Percentiles rank a stretch among this genome's conserved stretches.
phyloP scores from a whole-genome alignment of 495 filamentous ascomycete genomes.

The Penicillium flavigenum region DNA sequence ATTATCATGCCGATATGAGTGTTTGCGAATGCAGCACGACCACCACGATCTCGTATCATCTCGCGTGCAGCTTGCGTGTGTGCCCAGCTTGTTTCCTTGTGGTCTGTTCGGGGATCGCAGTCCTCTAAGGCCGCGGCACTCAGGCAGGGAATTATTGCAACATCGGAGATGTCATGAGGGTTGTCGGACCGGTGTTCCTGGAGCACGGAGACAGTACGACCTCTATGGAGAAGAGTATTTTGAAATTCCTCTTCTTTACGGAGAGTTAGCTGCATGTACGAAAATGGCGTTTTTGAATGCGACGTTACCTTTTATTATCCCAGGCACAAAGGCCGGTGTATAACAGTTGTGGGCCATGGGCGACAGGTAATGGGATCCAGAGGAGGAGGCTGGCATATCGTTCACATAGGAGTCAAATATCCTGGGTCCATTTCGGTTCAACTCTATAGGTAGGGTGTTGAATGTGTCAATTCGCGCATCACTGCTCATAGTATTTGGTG shows the following conservation, averaged over 20 bases:
- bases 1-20: slow-evolving; percentile 43
- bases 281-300: slow-evolving; percentile 42
- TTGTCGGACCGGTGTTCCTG: slow-evolving; percentile 30
- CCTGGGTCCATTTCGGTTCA: slow-evolving; percentile 31
- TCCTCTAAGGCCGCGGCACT: slow-evolving; percentile 45
- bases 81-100: slow-evolving; percentile 39
- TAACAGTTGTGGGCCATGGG: slow-evolving; percentile 44
- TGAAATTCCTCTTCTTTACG: slow-evolving; percentile 32
- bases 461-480: slow-evolving; percentile 43
- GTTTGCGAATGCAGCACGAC: slow-evolving; percentile 37
- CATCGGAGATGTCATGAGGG: slow-evolving; percentile 37
- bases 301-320: slow-evolving; percentile 41
- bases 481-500: slow-evolving; percentile 37
- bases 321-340: slow-evolving; percentile 37
- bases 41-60: slow-evolving; percentile 41
- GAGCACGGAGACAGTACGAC: slow-evolving; percentile 36
- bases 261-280: slow-evolving; percentile 41
- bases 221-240: slow-evolving; percentile 30
- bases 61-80: slow-evolving; percentile 42
- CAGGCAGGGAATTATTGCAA: slow-evolving; percentile 39
- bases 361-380: slow-evolving; percentile 36
- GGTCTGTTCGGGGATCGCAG: slow-evolving; percentile 40
- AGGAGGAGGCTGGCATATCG: slow-evolving; percentile 42
- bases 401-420: slow-evolving; percentile 45
- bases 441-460: slow-evolving; percentile 34